A percentile compares a stretch with the other conserved stretches of the same genome.
These are phyloP conservation scores for Phytophthora fragariae DNA, from an alignment of 352 stramenopile species.

Conservation along the genomic window DNA sequence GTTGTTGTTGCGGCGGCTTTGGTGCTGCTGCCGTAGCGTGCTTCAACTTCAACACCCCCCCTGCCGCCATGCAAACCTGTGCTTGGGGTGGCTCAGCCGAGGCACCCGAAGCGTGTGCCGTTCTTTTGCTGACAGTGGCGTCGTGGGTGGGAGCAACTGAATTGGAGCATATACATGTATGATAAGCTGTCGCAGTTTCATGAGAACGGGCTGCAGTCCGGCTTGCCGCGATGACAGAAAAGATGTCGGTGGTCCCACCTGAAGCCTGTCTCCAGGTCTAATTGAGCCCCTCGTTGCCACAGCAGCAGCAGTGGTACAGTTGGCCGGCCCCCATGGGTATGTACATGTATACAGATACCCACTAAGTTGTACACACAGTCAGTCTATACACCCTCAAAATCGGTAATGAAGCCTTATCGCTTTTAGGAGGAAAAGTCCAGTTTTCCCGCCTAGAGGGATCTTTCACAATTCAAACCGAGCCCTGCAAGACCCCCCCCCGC, in stretches of 20 bases:
- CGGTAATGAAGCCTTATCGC: too few relatives aligned
- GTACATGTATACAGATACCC: too few relatives aligned
- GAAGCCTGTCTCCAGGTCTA: not conserved
- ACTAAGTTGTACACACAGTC: too few relatives aligned
- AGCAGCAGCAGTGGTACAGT: not conserved
- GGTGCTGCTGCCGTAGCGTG: not conserved
- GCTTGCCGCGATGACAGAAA: constrained; percentile 1
- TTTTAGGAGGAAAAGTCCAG: too few relatives aligned
- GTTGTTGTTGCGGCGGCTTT: constrained; percentile 5
- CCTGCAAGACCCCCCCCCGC: too few relatives aligned
- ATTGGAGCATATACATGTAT: constrained; percentile 3
- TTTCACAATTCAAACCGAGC: too few relatives aligned
- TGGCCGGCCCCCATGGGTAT: too few relatives aligned
- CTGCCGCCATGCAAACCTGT: not conserved
- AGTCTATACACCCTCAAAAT: too few relatives aligned
- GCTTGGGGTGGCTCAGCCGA: not conserved
- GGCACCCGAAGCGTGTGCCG: constrained; percentile 12
- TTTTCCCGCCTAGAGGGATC: too few relatives aligned
- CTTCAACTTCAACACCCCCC: not conserved
- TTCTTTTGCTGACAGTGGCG: constrained; percentile 13
- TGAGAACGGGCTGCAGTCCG: constrained; percentile 3
- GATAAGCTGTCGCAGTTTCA: constrained; percentile 21
- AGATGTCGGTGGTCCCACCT: not conserved
- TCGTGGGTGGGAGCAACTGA: constrained; percentile 21
- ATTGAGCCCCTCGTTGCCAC: not conserved